phyloP scores from a whole-genome alignment of 2,329 filamentous ascomycete genomes.

The Penicillium olsonii region DNA sequence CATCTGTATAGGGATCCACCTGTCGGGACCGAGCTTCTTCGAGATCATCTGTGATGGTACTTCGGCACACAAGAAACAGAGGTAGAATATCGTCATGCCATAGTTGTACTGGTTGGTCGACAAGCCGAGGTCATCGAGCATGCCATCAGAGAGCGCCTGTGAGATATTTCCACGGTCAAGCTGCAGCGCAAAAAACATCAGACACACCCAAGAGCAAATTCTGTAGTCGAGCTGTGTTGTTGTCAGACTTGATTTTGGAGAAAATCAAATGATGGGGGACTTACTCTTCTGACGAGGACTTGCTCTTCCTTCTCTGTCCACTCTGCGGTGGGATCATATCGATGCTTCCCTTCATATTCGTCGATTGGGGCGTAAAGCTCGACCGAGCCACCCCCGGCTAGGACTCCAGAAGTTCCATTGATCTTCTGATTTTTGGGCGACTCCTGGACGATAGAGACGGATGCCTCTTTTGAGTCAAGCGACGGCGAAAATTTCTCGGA shows the following conservation, averaged over 20 bases:
- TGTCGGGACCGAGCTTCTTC: constrained; percentile 56
- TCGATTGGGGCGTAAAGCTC: constrained; percentile 27
- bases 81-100: constrained; percentile 57
- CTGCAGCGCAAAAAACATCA: constrained; percentile 35
- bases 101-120: constrained; percentile 40
- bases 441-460: background rate
- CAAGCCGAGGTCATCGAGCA: constrained; percentile 38
- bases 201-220: constrained; percentile 3
- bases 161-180: constrained; percentile 37
- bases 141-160: constrained; percentile 39
- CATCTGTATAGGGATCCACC: constrained; percentile 59
- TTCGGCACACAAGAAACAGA: constrained; percentile 55
- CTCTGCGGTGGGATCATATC: constrained; percentile 25
- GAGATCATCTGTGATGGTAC: constrained; percentile 59
- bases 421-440: background rate
- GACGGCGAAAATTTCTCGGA: background rate
- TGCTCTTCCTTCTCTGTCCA: constrained; percentile 47
- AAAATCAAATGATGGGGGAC: background rate
- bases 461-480: background rate
- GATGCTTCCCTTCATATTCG: constrained; percentile 29
- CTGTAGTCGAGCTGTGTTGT: constrained; percentile 5
- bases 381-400: constrained; percentile 1
- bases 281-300: constrained; percentile 49
- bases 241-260: background rate
- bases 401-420: background rate